Base-by-base conservation (phyloP, 371 early-diverging fungal species). In the Haplosporangium sp. region DNA sequence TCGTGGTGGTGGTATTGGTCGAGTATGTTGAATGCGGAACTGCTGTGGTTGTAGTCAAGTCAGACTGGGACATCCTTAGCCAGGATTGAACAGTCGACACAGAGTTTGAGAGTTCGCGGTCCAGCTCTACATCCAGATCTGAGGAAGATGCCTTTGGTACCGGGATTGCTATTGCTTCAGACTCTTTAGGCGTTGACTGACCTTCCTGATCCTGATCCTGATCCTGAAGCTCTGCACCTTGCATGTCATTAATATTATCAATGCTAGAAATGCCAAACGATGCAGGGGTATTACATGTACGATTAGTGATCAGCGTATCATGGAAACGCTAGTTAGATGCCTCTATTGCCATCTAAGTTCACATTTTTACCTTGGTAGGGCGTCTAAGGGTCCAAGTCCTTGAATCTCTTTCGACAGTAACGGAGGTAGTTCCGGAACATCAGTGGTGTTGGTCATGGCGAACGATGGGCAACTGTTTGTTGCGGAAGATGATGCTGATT, bases 61-160 rank as follows among this genome's bases (percentile, higher is more conserved):
- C 67, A 10, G 53, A 52, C 20, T 53, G 46, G 8, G 73, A 18
- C 20, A 51, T 56, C 20, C 59, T 64, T 16, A 74, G 64, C 74
- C 74, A 74, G 6, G 68, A 74, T 47, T 68, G 68, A 8, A 68
- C 64, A 5, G 60, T 73, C 9, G 73, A 66, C 13, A 62, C 73
- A 7, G 73, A 67, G 4, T 57, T 56, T 0, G 73, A 59, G 6
- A 73, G 51, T 14, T 67, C 73, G 45, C 52, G 62, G 20, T 67
- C 67, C 7, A 54, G 41, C 14, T 50, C 73, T 10, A 54, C 37
- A n/a, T 68, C 58, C 13, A 58, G 18, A n/a, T 20, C 46, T n/a
- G 52, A 21, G 20, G 36, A 6, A 37, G 59, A 37, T 8, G 58
- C 20, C 59, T 52, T 57, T 13, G 59, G 45, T 23, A 66, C 53